Conservation (phyloP, 1,284 basidiomycete genomes). For the Naganishia liquefaciens region DNA sequence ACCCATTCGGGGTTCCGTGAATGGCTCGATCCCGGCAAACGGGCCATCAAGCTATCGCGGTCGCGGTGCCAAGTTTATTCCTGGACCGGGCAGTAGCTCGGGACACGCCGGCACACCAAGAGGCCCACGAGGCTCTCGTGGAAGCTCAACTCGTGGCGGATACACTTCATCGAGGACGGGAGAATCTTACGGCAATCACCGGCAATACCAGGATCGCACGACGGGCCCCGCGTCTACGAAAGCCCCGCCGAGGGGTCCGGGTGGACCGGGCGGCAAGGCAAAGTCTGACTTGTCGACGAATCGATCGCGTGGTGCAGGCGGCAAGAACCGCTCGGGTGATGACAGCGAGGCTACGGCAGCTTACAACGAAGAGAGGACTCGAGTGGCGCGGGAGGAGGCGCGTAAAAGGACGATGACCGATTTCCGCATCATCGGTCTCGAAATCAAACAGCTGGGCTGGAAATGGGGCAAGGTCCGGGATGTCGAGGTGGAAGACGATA, state of each 20-base stretch:
- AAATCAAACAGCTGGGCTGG: constrained; percentile 61
- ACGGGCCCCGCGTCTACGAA: background rate
- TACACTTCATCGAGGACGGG: constrained; percentile 1
- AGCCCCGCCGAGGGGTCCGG: background rate
- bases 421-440: constrained; percentile 89
- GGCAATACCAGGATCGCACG: constrained; percentile 2
- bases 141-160: constrained; percentile 17
- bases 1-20: constrained; percentile 2
- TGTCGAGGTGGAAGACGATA: constrained; percentile 33
- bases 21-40: constrained; percentile 8
- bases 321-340: constrained; percentile 19
- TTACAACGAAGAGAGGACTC: constrained; percentile 36
- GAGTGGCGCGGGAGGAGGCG: constrained; percentile 62
- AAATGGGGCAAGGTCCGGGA: constrained; percentile 50
- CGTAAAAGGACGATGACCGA: constrained; percentile 80
- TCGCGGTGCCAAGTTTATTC: constrained; percentile 7
- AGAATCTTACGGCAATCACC: constrained; percentile 18
- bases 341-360: constrained; percentile 17
- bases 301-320: constrained; percentile 29
- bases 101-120: constrained; percentile 4
- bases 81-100: background rate
- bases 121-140: constrained; percentile 11
- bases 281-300: constrained; percentile 7
- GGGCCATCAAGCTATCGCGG: constrained; percentile 18
- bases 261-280: constrained; percentile 11